Evolutionary conservation across 2,329 filamentous ascomycete genomes (phyloP), one percentile per base, ranked within the genome.

Genomic region (Dichotomopilus funicola): DNA sequence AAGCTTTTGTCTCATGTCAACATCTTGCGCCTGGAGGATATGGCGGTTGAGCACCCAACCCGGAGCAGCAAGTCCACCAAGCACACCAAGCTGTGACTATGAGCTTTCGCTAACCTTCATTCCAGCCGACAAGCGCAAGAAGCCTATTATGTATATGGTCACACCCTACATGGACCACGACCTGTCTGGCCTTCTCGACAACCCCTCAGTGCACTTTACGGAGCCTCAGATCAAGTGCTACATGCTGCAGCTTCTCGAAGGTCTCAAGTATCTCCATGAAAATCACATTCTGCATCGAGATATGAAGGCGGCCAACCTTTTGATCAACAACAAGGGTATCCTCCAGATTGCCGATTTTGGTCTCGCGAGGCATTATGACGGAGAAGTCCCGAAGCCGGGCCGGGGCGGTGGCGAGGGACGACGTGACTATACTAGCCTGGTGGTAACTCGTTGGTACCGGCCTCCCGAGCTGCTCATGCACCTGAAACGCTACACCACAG

Each of bases 91-190:
- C 6, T 38, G 11, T 8, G 34, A 33, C 36, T 34, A 31, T 36
- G 34, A 19, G 27, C 12, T 2, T 13, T 27, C 27, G 49, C 61
- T 63, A 63, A 68, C 61, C 7, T 45, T 31, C 45, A 45, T 19
- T 59, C 50, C 65, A 86, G 83, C 82, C 64, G 88, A 92, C 68
- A 89, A 89, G 71, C 82, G 86, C 63, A 91, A 89, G 71, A 83
- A 86, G 57, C 86, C 87, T 3, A 91, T 91, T 64, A 91, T 99
- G 78, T 97, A 97, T 73, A 99, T 99, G 94, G 92, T 95, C 51
- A 96, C 87, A 45, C 94, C 92, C 6, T 99, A 99, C 71, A 96
- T 97, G 91, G 91, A 97, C 65, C 94, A 99, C 73, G 94, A 99
- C 72, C 80, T 99, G n/a, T 95, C 92, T 7, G 94, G 94, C 45